phyloP scores from a whole-genome alignment of 495 filamentous ascomycete genomes.

The Sabuloglossum arenarium region DNA sequence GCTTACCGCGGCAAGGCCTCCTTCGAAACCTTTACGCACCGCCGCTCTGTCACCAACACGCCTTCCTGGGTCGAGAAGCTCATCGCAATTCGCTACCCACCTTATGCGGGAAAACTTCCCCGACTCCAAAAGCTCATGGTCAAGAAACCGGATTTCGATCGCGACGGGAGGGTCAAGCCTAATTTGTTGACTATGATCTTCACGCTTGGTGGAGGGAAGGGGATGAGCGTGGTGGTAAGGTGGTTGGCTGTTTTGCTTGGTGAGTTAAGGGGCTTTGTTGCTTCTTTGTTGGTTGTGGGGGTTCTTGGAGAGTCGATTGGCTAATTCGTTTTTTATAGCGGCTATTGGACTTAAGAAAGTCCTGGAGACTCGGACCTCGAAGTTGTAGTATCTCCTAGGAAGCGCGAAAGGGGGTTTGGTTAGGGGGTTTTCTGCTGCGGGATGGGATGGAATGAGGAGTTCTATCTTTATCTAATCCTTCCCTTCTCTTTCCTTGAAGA shows the following conservation, averaged over 20 bases:
- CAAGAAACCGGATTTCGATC: conserved; percentile 62
- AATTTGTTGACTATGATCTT: conserved; percentile 26
- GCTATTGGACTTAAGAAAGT: not conserved
- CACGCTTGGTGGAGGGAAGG: conserved; percentile 23
- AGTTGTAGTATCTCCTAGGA: not conserved
- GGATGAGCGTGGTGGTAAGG: conserved; percentile 26
- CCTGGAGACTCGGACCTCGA: not conserved
- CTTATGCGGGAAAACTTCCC: conserved; percentile 42
- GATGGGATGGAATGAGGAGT: too few relatives aligned
- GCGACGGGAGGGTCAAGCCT: conserved; percentile 29
- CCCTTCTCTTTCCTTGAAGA: too few relatives aligned
- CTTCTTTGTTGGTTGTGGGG: not conserved
- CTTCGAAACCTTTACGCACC: conserved; percentile 74
- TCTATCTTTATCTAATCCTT: too few relatives aligned
- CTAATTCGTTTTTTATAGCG: not conserved
- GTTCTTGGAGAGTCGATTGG: not conserved
- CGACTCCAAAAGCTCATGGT: conserved; percentile 33
- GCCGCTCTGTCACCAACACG: conserved; percentile 50
- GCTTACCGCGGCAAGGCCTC: conserved; percentile 64
- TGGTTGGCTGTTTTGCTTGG: conserved; percentile 22
- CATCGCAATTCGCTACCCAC: conserved; percentile 61
- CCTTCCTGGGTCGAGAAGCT: conserved; percentile 65
- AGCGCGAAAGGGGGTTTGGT: not conserved
- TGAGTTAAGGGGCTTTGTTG: not conserved
- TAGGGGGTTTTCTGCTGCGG: too few relatives aligned